Evolutionary conservation across 2,329 filamentous ascomycete genomes (phyloP).

Genomic region (Sclerotinia borealis): DNA sequence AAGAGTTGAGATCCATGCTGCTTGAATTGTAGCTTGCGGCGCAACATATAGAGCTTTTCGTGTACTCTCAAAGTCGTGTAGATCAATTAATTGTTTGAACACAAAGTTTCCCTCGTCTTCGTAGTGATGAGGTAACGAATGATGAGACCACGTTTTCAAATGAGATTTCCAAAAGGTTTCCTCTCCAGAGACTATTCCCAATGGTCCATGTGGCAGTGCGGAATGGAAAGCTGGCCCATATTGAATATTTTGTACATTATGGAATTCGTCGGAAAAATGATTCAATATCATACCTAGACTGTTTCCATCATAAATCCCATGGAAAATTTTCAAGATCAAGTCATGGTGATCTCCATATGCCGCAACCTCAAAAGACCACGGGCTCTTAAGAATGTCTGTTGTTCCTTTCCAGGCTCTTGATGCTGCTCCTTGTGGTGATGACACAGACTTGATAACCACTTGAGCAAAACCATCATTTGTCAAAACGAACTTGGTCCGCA

Average conservation of each 20-base stretch:
- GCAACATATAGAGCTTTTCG: constrained; percentile 63
- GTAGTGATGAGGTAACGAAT: constrained; percentile 12
- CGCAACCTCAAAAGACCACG: constrained; percentile 21
- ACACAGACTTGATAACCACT: constrained; percentile 47
- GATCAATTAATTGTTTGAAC: constrained; percentile 31
- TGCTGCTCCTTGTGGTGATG: constrained; percentile 20
- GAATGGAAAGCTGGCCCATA: constrained; percentile 56
- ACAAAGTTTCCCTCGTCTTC: constrained; percentile 19
- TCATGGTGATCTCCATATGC: constrained; percentile 15
- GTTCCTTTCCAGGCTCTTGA: constrained; percentile 16
- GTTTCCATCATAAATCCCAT: constrained; percentile 80
- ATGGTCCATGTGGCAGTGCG: constrained; percentile 62
- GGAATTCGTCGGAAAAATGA: constrained; percentile 49
- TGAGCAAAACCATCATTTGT: constrained; percentile 75
- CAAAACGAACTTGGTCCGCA: constrained; percentile 66
- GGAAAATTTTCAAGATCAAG: constrained; percentile 68
- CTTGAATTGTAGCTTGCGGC: constrained; percentile 72
- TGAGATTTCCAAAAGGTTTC: constrained; percentile 58
- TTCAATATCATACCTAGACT: constrained; percentile 65
- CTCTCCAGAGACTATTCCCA: constrained; percentile 44
- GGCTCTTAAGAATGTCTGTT: constrained; percentile 22
- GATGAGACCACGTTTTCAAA: constrained; percentile 23
- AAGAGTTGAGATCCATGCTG: constrained; percentile 63
- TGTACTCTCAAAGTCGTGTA: constrained; percentile 43
- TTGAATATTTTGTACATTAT: constrained; percentile 22